phyloP scores from a whole-genome alignment of 2,329 filamentous ascomycete genomes.

The Exophiala mesophila region DNA sequence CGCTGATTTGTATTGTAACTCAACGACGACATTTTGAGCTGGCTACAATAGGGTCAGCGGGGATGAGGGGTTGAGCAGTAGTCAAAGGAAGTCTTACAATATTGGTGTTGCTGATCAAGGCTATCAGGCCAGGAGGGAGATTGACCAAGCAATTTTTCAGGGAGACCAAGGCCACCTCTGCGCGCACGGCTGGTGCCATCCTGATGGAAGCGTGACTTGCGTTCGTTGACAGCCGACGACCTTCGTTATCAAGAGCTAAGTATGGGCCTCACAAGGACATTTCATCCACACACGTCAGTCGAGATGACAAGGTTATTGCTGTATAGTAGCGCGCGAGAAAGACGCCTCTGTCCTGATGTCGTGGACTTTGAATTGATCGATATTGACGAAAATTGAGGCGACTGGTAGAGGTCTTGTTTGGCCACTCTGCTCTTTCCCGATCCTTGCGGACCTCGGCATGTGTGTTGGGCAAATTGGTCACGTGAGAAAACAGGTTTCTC shows the following conservation, averaged over 20 bases:
- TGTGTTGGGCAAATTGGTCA: not conserved
- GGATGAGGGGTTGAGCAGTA: conserved; percentile 11
- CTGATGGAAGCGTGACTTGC: not conserved
- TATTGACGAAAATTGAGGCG: too few species aligned
- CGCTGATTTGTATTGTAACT: conserved; percentile 70
- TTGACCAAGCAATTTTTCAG: conserved; percentile 95
- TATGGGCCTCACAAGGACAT: too few species aligned
- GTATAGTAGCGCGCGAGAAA: too few species aligned
- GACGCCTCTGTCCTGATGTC: too few species aligned
- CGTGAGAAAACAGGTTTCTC: not conserved
- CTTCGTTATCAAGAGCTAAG: too few species aligned
- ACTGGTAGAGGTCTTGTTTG: not conserved
- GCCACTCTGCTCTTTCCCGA: conserved; percentile 1
- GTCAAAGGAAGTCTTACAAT: too few species aligned
- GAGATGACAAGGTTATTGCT: not conserved
- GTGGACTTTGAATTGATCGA: too few species aligned
- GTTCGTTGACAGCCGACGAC: too few species aligned
- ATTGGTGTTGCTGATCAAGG: conserved; percentile 81
- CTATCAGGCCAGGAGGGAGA: conserved; percentile 76
- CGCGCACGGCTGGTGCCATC: conserved; percentile 53
- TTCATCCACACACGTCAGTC: too few species aligned
- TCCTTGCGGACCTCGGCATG: conserved; percentile 1
- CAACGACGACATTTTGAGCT: conserved; percentile 93
- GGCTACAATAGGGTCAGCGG: conserved; percentile 33
- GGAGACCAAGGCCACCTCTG: conserved; percentile 78